Percentiles rank a stretch among this genome's conserved stretches.
Evolutionary conservation across 2,329 filamentous ascomycete genomes (phyloP).

Genomic region (Monosporascus cannonballus): DNA sequence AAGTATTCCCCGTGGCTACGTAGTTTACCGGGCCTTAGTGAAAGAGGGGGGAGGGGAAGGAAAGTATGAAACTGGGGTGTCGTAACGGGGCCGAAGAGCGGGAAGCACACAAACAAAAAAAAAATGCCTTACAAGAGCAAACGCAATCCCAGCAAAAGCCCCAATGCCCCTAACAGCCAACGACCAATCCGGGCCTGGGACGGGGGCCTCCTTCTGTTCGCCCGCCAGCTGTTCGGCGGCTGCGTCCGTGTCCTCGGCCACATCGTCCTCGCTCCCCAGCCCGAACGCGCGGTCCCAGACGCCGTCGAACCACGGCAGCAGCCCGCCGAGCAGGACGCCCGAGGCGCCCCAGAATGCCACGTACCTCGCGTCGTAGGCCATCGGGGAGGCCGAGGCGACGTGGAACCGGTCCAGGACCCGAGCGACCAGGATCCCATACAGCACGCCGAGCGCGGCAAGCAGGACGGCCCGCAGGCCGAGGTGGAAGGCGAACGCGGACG

Average conservation of each 20-base stretch:
- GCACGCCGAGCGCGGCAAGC: constrained; percentile 72
- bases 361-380: constrained; percentile 55
- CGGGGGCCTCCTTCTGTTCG: constrained; percentile 30
- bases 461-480: constrained; percentile 53
- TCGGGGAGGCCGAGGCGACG: constrained; percentile 40
- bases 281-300: constrained; percentile 58
- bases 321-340: constrained; percentile 69
- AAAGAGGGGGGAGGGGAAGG: constrained; percentile 1
- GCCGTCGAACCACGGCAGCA: constrained; percentile 79
- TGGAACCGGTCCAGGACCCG: constrained; percentile 66
- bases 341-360: constrained; percentile 75
- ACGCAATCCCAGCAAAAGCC: constrained; percentile 56
- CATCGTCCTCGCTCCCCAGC: constrained; percentile 12
- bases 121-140: constrained; percentile 62
- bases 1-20: too few species aligned
- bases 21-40: constrained; percentile 1
- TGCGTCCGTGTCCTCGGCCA: constrained; percentile 9
- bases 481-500: constrained; percentile 36
- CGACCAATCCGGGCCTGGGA: constrained; percentile 61
- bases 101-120: neutral
- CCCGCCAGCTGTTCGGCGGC: constrained; percentile 15
- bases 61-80: too few species aligned
- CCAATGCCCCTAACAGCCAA: constrained; percentile 51
- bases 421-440: constrained; percentile 76
- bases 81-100: neutral